These are phyloP conservation scores for Solanum piurae DNA, from an alignment of 257 asterid genomes.

Conservation along the genomic window DNA sequence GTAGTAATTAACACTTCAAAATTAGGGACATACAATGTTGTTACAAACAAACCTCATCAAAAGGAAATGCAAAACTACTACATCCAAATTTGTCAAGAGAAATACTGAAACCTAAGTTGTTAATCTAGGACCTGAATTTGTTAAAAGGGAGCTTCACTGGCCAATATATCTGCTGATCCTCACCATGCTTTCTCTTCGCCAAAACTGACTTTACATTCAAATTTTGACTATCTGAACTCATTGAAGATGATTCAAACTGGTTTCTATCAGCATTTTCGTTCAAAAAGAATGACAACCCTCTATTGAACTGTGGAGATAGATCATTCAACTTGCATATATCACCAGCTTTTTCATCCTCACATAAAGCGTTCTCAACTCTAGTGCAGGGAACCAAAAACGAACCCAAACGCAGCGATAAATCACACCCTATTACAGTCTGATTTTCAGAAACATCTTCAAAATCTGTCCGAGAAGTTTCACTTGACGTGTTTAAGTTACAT, in stretches of 20 bases:
- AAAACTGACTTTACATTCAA: conserved; percentile 1
- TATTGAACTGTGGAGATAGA: conserved; percentile 9
- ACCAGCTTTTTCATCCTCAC: conserved; percentile 12
- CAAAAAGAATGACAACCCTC: conserved; percentile 9
- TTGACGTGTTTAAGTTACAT: conserved; percentile 8
- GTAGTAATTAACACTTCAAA: not conserved
- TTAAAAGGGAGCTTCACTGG: conserved; percentile 16
- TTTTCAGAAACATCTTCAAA: conserved; percentile 7
- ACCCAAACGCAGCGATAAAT: conserved; percentile 78
- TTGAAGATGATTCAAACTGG: conserved; percentile 1
- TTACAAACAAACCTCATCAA: not conserved
- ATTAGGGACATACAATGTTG: not conserved
- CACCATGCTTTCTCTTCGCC: conserved; percentile 12
- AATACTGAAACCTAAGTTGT: not conserved
- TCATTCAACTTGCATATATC: conserved; percentile 15
- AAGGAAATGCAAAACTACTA: not conserved
- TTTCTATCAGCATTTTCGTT: conserved; percentile 2
- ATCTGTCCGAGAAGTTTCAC: conserved; percentile 7
- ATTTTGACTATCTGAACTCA: conserved; percentile 8
- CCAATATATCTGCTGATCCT: conserved; percentile 12
- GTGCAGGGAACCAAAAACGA: conserved; percentile 26
- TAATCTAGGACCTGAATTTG: conserved; percentile 3
- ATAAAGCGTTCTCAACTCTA: conserved; percentile 5
- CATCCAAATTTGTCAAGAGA: not conserved
- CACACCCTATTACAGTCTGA: conserved; percentile 40